Evolutionary conservation across 2,329 filamentous ascomycete genomes (phyloP).

Genomic region (Exserohilum rostratum): DNA sequence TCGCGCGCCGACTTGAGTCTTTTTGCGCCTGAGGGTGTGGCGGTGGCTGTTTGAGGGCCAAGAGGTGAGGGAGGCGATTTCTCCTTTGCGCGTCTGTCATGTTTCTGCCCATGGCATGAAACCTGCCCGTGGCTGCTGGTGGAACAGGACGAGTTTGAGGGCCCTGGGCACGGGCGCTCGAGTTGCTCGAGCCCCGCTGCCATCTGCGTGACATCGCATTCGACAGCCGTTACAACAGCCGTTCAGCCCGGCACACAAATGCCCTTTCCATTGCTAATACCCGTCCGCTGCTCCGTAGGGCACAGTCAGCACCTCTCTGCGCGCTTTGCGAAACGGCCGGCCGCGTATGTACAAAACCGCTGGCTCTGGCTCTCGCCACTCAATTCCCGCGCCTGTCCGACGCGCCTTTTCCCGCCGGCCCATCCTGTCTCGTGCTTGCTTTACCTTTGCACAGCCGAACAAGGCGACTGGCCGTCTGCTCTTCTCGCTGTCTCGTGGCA

Average conservation of each 20-base stretch:
- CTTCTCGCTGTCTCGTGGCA: neutral
- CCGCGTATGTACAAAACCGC: neutral
- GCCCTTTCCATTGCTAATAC: no score
- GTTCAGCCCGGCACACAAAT: conserved; percentile 7
- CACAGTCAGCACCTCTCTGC: no score
- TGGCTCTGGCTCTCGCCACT: no score
- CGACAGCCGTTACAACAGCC: conserved; percentile 14
- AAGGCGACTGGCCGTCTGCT: neutral
- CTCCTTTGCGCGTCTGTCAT: conserved; percentile 21
- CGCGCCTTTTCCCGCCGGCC: neutral
- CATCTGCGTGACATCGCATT: conserved; percentile 4
- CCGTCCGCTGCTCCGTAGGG: no score
- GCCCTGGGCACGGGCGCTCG: conserved; percentile 16
- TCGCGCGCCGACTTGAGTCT: conserved; percentile 13
- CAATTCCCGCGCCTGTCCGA: no score
- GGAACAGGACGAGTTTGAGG: conserved; percentile 29
- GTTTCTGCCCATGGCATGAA: conserved; percentile 45
- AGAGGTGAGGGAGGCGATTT: conserved; percentile 11
- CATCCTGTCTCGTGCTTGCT: neutral
- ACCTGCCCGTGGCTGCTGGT: conserved; percentile 30
- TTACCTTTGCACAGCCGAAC: neutral
- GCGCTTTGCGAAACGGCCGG: conserved; percentile 5
- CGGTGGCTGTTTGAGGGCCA: conserved; percentile 40
- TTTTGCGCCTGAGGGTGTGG: conserved; percentile 28
- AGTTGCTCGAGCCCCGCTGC: neutral